These are phyloP conservation scores for Colletotrichum sp. DNA, from an alignment of 2,329 filamentous ascomycete species.

Conservation along the genomic window DNA sequence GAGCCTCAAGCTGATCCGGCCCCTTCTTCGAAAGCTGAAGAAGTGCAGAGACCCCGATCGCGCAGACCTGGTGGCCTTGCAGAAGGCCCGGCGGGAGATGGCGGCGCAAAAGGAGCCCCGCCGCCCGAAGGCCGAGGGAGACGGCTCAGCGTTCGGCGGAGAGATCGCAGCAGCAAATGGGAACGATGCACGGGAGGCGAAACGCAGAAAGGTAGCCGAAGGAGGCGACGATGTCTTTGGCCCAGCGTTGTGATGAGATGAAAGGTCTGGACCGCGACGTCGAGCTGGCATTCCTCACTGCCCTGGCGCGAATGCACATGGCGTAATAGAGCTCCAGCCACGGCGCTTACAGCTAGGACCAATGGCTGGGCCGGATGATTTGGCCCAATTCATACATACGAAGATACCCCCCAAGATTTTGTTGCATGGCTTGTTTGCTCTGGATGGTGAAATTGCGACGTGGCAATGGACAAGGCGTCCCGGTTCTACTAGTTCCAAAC, in stretches of 20 bases:
- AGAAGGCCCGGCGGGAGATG: conserved; percentile 66
- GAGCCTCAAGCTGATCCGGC: conserved; percentile 55
- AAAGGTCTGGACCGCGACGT: not conserved
- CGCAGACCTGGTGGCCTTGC: conserved; percentile 72
- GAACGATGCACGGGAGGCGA: conserved; percentile 40
- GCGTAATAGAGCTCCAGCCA: not conserved
- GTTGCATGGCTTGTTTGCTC: not conserved
- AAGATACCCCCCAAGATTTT: conserved; percentile 3
- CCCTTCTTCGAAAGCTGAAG: conserved; percentile 72
- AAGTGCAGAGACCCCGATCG: conserved; percentile 78
- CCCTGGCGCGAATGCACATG: not conserved
- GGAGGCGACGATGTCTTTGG: conserved; percentile 53
- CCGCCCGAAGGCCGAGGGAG: conserved; percentile 35
- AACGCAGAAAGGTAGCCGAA: conserved; percentile 50
- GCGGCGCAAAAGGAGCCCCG: conserved; percentile 47
- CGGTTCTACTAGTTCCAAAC: not conserved
- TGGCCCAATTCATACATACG: not conserved
- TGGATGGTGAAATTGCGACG: not conserved
- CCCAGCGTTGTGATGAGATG: not conserved
- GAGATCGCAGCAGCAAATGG: conserved; percentile 18
- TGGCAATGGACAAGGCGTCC: not conserved
- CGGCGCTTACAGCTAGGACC: not conserved
- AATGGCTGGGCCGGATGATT: not conserved
- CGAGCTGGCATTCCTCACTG: not conserved
- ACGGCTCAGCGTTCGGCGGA: conserved; percentile 53